Base-by-base conservation (phyloP, 1,284 basidiomycete genomes). In the Pisolithus thermaeus region DNA sequence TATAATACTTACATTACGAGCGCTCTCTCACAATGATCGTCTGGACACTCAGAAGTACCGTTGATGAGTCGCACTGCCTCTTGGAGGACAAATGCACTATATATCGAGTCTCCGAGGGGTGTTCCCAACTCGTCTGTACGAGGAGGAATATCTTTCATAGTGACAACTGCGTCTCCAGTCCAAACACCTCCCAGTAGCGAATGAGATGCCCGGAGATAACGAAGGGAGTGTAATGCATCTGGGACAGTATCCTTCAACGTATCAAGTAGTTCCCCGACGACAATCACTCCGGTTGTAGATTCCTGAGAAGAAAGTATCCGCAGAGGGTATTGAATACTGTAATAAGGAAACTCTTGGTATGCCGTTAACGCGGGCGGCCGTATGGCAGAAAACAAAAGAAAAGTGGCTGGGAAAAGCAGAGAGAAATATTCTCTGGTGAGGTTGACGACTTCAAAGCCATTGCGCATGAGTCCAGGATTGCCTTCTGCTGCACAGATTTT, bases 101-200 rank as follows among this genome's bases (percentile, higher is more conserved):
- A 95, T 49, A 94, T 86, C 1, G 90, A 90, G 59, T 87, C 82
- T 11, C 87, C 87, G 1, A 90, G 68, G 3, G 70, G 71, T 4
- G 69, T 72, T 3, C 81, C 80, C 47, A 71, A 67, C 12, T 72
- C 75, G 56, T 91, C 89, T 44, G 59, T 57, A 64, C 73, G 61
- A 27, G 73, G n/a, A n/a, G n/a, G 58, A 32, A 68, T 64, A 46
- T 74, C 64, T 52, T 74, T 72, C 22, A 79, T 56, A 7, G 72
- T 70, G 18, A 69, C 62, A 7, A 79, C 72, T 56, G 73, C 73
- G 32, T 73, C 66, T 16, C 78, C 79, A 22, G 84, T 79, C 94
- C 94, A 97, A 43, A 89, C 80, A 3, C 93, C 94, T 2, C 93
- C 93, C 3, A 97, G 73, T 20, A 97, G 74, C 3, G 90, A 92